A percentile compares a stretch with the other conserved stretches of the same genome.
These are phyloP conservation scores for Colletotrichum spinosum DNA, from an alignment of 2,329 filamentous ascomycete species.

Conservation along the genomic window DNA sequence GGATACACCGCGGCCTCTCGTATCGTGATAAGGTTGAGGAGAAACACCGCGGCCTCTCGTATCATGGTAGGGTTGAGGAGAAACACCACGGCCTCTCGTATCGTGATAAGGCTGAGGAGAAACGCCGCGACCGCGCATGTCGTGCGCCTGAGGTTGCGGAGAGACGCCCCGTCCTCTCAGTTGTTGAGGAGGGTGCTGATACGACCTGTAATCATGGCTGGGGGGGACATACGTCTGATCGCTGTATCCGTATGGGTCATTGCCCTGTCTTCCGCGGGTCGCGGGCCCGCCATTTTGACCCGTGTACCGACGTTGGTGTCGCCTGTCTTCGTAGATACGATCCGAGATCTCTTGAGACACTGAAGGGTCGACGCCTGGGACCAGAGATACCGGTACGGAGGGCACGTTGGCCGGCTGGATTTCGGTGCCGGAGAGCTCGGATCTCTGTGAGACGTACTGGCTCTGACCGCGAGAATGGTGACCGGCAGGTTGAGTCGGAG, in stretches of 20 bases:
- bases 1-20: conserved; percentile 52
- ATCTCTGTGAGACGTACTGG: conserved; percentile 46
- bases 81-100: neutral
- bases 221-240: conserved; percentile 51
- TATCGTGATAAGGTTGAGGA: conserved; percentile 54
- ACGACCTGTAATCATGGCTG: conserved; percentile 56
- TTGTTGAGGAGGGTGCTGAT: conserved; percentile 42
- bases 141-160: conserved; percentile 50
- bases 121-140: conserved; percentile 52
- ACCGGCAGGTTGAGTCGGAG: conserved; percentile 46
- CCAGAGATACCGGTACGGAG: conserved; percentile 66
- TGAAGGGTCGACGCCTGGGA: conserved; percentile 70
- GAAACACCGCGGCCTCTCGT: conserved; percentile 22
- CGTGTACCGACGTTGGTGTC: conserved; percentile 59
- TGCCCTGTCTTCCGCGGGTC: conserved; percentile 54
- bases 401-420: conserved; percentile 56
- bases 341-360: conserved; percentile 69
- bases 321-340: conserved; percentile 67
- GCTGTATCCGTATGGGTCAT: conserved; percentile 40
- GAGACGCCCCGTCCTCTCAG: conserved; percentile 50
- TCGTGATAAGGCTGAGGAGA: conserved; percentile 54
- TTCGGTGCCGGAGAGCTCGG: conserved; percentile 51
- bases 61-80: conserved; percentile 8
- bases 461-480: conserved; percentile 45
- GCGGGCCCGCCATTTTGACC: conserved; percentile 53